phyloP scores from a whole-genome alignment of 1,284 basidiomycete species.

The Cryptococcus sp. region DNA sequence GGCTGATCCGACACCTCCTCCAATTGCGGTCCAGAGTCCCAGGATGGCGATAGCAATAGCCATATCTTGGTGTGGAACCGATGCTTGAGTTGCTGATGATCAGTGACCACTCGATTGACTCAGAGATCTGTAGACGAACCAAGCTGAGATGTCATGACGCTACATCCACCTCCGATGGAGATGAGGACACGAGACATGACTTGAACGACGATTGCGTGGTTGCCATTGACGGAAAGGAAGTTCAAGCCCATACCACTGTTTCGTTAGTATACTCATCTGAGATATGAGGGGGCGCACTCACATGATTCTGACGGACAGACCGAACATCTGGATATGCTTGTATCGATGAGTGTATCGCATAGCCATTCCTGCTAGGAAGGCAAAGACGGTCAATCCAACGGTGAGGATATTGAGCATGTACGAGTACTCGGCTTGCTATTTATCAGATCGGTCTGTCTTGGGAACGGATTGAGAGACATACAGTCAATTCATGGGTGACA shows the following conservation, averaged over 20 bases:
- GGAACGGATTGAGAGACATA: not conserved
- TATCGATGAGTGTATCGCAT: conserved; percentile 46
- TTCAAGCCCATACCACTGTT: conserved; percentile 26
- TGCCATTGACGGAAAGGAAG: conserved; percentile 31
- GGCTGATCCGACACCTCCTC: conserved; percentile 43
- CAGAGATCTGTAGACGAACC: too few relatives aligned
- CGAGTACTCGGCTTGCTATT: conserved; percentile 15
- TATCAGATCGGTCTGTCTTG: conserved; percentile 20
- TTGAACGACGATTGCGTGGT: conserved; percentile 25
- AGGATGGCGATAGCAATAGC: conserved; percentile 45
- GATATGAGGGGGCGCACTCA: not conserved
- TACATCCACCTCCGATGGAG: conserved; percentile 38
- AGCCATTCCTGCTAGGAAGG: conserved; percentile 39
- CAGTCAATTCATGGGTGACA: conserved; percentile 22
- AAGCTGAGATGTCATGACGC: conserved; percentile 44
- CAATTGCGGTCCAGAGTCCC: conserved; percentile 46
- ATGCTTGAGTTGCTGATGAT: conserved; percentile 35
- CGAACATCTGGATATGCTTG: conserved; percentile 39
- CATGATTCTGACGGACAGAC: conserved; percentile 29
- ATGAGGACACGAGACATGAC: conserved; percentile 40
- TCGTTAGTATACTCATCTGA: not conserved
- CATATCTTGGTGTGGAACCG: conserved; percentile 46
- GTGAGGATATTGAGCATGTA: conserved; percentile 11
- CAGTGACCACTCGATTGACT: too few relatives aligned
- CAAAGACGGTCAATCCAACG: conserved; percentile 43